Evolutionary conservation across 371 early-diverging fungal genomes (phyloP).

Genomic region (Umbelopsis sp.): DNA sequence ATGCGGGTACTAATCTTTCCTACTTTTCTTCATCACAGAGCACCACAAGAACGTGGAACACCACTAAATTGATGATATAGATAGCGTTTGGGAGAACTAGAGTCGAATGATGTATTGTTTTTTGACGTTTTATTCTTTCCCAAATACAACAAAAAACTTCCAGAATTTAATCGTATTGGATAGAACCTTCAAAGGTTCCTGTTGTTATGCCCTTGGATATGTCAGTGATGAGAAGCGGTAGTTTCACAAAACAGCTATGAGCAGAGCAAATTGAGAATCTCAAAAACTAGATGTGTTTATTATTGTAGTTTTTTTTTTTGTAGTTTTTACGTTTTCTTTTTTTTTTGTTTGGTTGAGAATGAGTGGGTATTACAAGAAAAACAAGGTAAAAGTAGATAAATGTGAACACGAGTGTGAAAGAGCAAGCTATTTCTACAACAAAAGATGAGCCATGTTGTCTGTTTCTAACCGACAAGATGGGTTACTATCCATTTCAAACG

Average conservation of each 20-base stretch:
- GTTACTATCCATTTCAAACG: conserved; percentile 3
- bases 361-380: neutral
- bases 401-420: neutral
- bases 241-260: too few species aligned
- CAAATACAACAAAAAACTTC: conserved; percentile 1
- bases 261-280: too few species aligned
- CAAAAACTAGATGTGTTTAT: neutral
- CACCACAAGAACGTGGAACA: conserved; percentile 76
- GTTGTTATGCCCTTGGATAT: too few species aligned
- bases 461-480: conserved; percentile 17
- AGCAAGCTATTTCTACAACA: conserved; percentile 16
- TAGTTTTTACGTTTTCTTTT: neutral
- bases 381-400: neutral
- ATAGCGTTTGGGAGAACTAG: conserved; percentile 14
- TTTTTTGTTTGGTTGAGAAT: neutral
- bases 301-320: neutral
- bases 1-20: conserved; percentile 13
- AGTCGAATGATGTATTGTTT: neutral
- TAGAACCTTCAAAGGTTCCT: neutral
- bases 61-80: conserved; percentile 45
- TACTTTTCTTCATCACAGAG: conserved; percentile 40
- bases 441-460: neutral
- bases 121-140: neutral
- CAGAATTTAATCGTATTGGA: conserved; percentile 8
- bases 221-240: too few species aligned